Base-by-base conservation (phyloP, 495 filamentous ascomycete genomes). In the Penicillium mononematosum region DNA sequence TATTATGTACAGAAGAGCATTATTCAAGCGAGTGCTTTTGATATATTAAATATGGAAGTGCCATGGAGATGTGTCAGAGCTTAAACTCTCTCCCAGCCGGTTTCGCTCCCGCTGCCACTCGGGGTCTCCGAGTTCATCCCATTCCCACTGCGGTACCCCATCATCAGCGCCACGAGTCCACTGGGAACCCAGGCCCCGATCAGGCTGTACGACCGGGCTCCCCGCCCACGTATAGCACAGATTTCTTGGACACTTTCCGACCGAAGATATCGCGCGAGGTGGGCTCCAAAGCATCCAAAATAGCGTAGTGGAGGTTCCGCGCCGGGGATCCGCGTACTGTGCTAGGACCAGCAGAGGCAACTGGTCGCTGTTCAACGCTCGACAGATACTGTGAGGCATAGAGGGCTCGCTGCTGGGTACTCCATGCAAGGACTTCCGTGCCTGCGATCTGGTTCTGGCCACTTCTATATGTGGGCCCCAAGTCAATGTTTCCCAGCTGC, bases 401-500 rank as follows among this genome's bases (percentile, higher is more conserved):
- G 0, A 77, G 58, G 5, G 74, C 66, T 50, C 75, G 72, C 52
- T 78, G 73, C 47, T 78, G 73, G 12, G 82, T 77, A 25, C 83
- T 82, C 89, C 89, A 93, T 14, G 80, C 71, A 3, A 85, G 72
- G 3, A 88, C 78, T 50, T 91, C 88, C 4, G 81, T 83, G 29
- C 77, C 79, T n/a, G 78, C 75, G 42, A 77, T 67, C 38, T 75
- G 71, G 46, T 66, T 71, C 34, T 73, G 75, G 45, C 51, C 64
- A n/a, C 56, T 70, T 53, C 71, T 74, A 64, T 73, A 79, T 46
- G 66, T 63, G 16, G 74, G 66, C 17, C 79, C 78, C 39, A 81
- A 72, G 57, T 97, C 93, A 64, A 98, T 90, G 45, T 87, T 91
- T 50, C 94, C 94, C 3, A 97, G 84, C 65, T 89, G 89, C 53